Conservation (phyloP, 2,329 filamentous ascomycete species). For the Harringtonia lauricola region DNA sequence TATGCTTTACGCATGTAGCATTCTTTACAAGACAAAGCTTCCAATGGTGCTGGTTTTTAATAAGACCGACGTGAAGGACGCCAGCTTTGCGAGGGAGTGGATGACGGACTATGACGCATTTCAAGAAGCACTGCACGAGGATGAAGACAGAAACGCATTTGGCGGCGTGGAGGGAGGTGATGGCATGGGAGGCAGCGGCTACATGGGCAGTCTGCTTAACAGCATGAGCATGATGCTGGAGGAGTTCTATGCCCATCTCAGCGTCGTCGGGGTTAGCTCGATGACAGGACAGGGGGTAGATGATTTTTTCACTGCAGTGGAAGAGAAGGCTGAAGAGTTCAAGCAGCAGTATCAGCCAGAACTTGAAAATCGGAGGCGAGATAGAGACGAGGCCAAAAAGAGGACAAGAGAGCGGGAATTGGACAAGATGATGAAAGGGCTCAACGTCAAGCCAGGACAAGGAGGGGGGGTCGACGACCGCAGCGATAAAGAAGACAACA, state of each 20-base stretch:
- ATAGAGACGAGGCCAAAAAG: slow-evolving; percentile 66
- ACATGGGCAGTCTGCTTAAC: slow-evolving; percentile 92
- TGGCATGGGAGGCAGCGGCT: slow-evolving; percentile 66
- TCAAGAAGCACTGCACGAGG: slow-evolving; percentile 69
- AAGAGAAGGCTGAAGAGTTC: slow-evolving; percentile 81
- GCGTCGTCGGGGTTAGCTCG: slow-evolving; percentile 83
- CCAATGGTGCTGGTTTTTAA: slow-evolving; percentile 99
- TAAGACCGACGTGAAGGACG: slow-evolving; percentile 93
- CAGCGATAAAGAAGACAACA: slow-evolving; percentile 29
- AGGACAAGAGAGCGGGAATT: slow-evolving; percentile 68
- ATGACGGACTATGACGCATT: slow-evolving; percentile 99
- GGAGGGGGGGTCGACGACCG: slow-evolving; percentile 12
- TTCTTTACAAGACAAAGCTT: slow-evolving; percentile 95
- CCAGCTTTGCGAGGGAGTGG: slow-evolving; percentile 90
- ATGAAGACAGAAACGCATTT: slow-evolving; percentile 69
- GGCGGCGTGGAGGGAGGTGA: slow-evolving; percentile 57
- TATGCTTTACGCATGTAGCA: slow-evolving; percentile 98
- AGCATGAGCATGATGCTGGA: slow-evolving; percentile 97
- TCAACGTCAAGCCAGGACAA: slow-evolving; percentile 40
- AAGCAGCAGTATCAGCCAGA: slow-evolving; percentile 85
- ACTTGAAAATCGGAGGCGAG: slow-evolving; percentile 63
- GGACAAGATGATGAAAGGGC: slow-evolving; percentile 88
- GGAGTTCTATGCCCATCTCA: slow-evolving; percentile 92
- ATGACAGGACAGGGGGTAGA: slow-evolving; percentile 88
- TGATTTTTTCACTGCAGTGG: slow-evolving; percentile 85